These are phyloP conservation scores for Aspergillus sp. DNA, from an alignment of 2,329 filamentous ascomycete genomes.

Conservation along the genomic window DNA sequence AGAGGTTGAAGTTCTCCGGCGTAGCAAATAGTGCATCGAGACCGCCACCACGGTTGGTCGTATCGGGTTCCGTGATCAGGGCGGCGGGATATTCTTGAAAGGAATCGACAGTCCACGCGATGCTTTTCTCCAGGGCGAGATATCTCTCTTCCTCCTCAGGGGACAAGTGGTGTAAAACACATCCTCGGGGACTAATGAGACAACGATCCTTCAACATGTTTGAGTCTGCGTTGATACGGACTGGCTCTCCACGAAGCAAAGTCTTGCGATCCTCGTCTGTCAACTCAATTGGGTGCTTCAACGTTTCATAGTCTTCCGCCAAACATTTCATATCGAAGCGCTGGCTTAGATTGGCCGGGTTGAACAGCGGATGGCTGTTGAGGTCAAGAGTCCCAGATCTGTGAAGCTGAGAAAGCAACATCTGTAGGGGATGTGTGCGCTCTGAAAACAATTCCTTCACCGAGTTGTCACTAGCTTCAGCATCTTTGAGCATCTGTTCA, in stretches of 20 bases:
- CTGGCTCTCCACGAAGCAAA: constrained; percentile 35
- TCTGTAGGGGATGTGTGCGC: constrained; percentile 32
- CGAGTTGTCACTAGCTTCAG: constrained; percentile 25
- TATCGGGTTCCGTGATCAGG: constrained; percentile 32
- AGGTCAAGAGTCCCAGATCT: constrained; percentile 30
- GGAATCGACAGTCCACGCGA: constrained; percentile 22
- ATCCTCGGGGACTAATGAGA: constrained; percentile 41
- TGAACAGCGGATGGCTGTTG: constrained; percentile 34
- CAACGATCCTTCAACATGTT: constrained; percentile 35
- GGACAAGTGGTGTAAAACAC: constrained; percentile 39
- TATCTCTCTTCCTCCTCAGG: constrained; percentile 41
- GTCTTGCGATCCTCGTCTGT: constrained; percentile 38
- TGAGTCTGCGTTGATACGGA: constrained; percentile 32
- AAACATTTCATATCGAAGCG: constrained; percentile 38
- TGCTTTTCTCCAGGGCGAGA: constrained; percentile 37
- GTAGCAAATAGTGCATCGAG: constrained; percentile 40
- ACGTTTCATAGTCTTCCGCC: constrained; percentile 33
- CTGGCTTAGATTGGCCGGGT: constrained; percentile 34
- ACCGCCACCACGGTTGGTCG: constrained; percentile 39
- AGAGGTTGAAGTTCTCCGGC: constrained; percentile 40
- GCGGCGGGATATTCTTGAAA: constrained; percentile 34
- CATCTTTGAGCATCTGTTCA: constrained; percentile 33
- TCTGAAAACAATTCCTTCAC: constrained; percentile 38
- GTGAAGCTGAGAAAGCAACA: constrained; percentile 34
- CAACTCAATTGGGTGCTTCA: constrained; percentile 34